Base-by-base conservation (phyloP, 805 yeast species). In the Starmerella vitae region DNA sequence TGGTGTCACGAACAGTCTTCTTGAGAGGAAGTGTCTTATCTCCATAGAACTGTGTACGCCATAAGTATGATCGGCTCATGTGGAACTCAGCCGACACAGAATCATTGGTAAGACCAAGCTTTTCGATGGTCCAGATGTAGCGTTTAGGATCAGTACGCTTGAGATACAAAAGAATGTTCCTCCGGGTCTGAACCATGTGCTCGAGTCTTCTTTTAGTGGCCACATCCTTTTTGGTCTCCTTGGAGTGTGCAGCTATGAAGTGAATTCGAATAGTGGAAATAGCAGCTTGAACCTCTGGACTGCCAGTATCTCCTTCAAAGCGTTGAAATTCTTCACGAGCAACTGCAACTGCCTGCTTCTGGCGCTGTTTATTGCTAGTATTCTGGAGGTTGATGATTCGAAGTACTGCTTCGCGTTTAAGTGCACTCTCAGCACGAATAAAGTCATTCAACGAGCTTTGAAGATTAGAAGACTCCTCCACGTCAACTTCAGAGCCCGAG, bases 251-350 rank as follows among this genome's bases (percentile, higher is more conserved):
- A 64, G 82, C 82, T 45, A 82, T 65, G 47, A 72, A 76, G 49
- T 78, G 81, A 50, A 91, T 83, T 53, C 73, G 72, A 35, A 83
- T 77, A 0, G 97, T 84, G 63, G 78, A 63, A 20, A 82, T 70
- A 2, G 96, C 97, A 2, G 97, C 95, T 61, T 86, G 96, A 20
- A 86, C 95, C 62, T 88, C 97, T 38, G 93, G 75, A 2, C 94
- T 82, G 3, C 94, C 96, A 1, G 95, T 82, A 58, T 91, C 97
- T 38, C 94, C 94, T 33, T 76, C 84, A 47, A 70, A 68, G 53
- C 94, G 69, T 50, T 74, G 76, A 59, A 88, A 86, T 62, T 88
- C 96, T 50, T 70, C 62, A 36, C 74, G 67, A 1, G 96, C 95
- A 33, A 78, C 58, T 33, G 62, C 61, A 2, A 73, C 64, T 21